A percentile compares a stretch with the other conserved stretches of the same genome.
These are phyloP conservation scores for Trichoderma endophyticum DNA, from an alignment of 2,329 filamentous ascomycete species.

Conservation along the genomic window DNA sequence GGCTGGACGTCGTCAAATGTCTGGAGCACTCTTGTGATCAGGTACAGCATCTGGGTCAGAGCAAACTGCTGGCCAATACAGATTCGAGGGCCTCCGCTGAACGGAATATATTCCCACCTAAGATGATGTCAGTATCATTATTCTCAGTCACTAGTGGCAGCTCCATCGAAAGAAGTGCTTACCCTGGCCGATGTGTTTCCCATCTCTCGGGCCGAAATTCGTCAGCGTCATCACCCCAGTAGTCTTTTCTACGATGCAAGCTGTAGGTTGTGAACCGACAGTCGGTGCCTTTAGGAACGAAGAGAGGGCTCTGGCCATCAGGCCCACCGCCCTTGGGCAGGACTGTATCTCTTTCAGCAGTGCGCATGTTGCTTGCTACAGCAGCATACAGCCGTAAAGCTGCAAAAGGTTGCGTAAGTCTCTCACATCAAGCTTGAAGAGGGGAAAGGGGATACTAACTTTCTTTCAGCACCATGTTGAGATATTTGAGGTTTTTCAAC, in stretches of 20 bases:
- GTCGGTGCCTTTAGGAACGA: constrained; percentile 36
- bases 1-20: constrained; percentile 31
- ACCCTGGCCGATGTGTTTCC: constrained; percentile 37
- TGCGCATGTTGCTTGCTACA: constrained; percentile 42
- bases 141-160: neutral
- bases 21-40: constrained; percentile 36
- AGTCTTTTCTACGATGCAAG: constrained; percentile 38
- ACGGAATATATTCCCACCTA: constrained; percentile 43
- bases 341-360: constrained; percentile 40
- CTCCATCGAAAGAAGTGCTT: constrained; percentile 18
- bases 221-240: constrained; percentile 42
- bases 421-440: neutral
- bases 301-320: constrained; percentile 38
- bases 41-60: constrained; percentile 38
- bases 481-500: constrained; percentile 55
- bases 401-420: constrained; percentile 18
- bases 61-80: constrained; percentile 46
- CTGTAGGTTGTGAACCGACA: constrained; percentile 38
- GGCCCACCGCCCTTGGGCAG: constrained; percentile 42
- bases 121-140: neutral
- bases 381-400: constrained; percentile 44
- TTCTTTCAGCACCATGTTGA: constrained; percentile 56
- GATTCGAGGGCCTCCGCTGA: constrained; percentile 43
- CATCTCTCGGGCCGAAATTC: constrained; percentile 46
- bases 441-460: constrained; percentile 26